A percentile compares a stretch with the other conserved stretches of the same genome.
Conservation (phyloP, 2,329 filamentous ascomycete species). For the Aureobasidium sp. region DNA sequence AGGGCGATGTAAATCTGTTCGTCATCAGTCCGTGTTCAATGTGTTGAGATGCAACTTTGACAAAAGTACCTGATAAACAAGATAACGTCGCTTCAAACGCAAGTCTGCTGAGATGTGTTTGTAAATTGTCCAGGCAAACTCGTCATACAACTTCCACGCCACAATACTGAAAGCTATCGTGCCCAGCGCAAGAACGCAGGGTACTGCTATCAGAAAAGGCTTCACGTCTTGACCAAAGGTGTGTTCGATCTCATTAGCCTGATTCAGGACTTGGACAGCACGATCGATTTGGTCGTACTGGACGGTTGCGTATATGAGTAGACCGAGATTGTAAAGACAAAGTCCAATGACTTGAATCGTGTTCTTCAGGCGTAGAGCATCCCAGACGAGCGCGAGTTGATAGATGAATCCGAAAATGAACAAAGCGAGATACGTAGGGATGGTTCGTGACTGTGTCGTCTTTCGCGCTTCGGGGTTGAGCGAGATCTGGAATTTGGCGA, state of each 20-base stretch:
- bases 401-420: slow-evolving; percentile 98
- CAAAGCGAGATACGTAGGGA: slow-evolving; percentile 89
- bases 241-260: slow-evolving; percentile 28
- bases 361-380: slow-evolving; percentile 89
- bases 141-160: slow-evolving; percentile 93
- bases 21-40: slow-evolving; percentile 19
- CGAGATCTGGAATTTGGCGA: slow-evolving; percentile 72
- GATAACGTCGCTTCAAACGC: slow-evolving; percentile 91
- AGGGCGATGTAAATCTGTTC: slow-evolving; percentile 89
- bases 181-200: slow-evolving; percentile 70
- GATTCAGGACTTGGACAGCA: slow-evolving; percentile 54
- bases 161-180: slow-evolving; percentile 68
- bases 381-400: slow-evolving; percentile 81
- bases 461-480: slow-evolving; percentile 35
- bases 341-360: slow-evolving; percentile 97
- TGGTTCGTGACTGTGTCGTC: slow-evolving; percentile 51
- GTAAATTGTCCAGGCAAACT: slow-evolving; percentile 98
- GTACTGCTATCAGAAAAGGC: slow-evolving; percentile 77
- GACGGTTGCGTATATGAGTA: slow-evolving; percentile 87
- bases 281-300: slow-evolving; percentile 85
- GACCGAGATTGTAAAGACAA: slow-evolving; percentile 83
- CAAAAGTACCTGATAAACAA: slow-evolving; percentile 81
- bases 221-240: slow-evolving; percentile 57
- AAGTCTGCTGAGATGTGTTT: slow-evolving; percentile 98
- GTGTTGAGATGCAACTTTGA: slow-evolving; percentile 3